A percentile compares a stretch with the other conserved stretches of the same genome.
phyloP scores from a whole-genome alignment of 306 rosid species.

The Sophora flavescens region DNA sequence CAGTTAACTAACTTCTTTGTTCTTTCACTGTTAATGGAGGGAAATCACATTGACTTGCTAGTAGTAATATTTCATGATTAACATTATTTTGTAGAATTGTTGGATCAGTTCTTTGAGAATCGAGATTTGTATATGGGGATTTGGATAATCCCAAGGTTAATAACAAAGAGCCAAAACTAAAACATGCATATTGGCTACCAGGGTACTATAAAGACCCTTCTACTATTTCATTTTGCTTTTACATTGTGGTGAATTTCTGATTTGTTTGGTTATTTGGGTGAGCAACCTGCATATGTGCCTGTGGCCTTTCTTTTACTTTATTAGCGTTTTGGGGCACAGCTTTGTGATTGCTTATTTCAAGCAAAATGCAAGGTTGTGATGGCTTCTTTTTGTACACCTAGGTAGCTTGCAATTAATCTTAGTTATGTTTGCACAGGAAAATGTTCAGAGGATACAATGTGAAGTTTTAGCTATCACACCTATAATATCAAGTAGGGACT shows the following conservation, averaged over 20 bases:
- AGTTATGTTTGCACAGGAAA: slow-evolving; percentile 59
- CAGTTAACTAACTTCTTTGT: background rate
- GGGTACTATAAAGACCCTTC: background rate
- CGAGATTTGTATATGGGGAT: background rate
- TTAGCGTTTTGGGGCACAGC: background rate
- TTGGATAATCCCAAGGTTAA: background rate
- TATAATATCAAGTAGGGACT: slow-evolving; percentile 39
- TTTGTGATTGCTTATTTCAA: slow-evolving; percentile 1
- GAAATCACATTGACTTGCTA: slow-evolving; percentile 1
- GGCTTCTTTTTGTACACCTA: slow-evolving; percentile 12
- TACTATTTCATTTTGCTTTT: background rate
- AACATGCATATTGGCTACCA: background rate
- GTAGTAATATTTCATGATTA: background rate
- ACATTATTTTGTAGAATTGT: slow-evolving; percentile 3
- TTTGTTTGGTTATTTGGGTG: background rate
- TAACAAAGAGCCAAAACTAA: background rate
- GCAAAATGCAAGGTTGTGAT: background rate
- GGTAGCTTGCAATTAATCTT: slow-evolving; percentile 30
- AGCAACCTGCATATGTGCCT: background rate
- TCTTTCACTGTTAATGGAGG: background rate
- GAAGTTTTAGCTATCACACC: slow-evolving; percentile 37
- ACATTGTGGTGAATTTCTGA: background rate
- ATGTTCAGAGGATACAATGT: slow-evolving; percentile 55
- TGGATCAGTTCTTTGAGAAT: background rate
- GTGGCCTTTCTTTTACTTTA: background rate